Base-by-base conservation (phyloP, 495 filamentous ascomycete genomes). In the Polyplosphaeria fusca region DNA sequence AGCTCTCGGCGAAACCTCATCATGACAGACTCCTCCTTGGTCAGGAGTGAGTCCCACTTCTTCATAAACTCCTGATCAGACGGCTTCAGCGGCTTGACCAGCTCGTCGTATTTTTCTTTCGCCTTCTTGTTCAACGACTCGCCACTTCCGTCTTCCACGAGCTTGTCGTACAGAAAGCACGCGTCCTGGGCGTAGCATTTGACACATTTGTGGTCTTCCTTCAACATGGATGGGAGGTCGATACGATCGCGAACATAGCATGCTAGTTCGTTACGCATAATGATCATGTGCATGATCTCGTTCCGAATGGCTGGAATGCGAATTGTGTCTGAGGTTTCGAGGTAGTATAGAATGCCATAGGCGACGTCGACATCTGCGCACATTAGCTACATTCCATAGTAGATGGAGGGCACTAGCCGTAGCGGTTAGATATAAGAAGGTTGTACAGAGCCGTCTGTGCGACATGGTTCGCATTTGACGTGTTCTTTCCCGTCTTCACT, bases 391-490 rank as follows among this genome's bases (percentile, higher is more conserved):
- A 25, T 13, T 28, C 18, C 26, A 27, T 47, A 16, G 13, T 14
- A 3, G 19, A 24, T 25, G n/a, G 19, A 13, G 12, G 25, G 16
- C 23, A 24, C 79, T 57, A 58, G 85, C 83, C 84, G 72, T 98
- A 98, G 53, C 93, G 84, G 72, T 98, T 91, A 40, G 91, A 94
- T 16, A 98, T 76, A 2, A 98, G 76, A 19, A 98, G 75, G 27
- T 91, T 97, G 70, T 98, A 98, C 11, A 98, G 78, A 16, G 89
- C 87, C 3, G 93, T 98, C 70, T 98, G 93, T 9, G 91, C 93
- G 64, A 90, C 83, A 68, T 98, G 93, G 24, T 81, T 79, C 40
- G 82, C 73, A 40, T 83, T 83, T 46, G 78, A 86, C 54, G 85
- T 81, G 48, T 86, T 86, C 61, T 85, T 89, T 16, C 93, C 93